Percentiles rank a stretch among this genome's conserved stretches.
These are phyloP conservation scores for Penicillium mononematosum DNA, from an alignment of 495 filamentous ascomycete genomes.

Conservation along the genomic window DNA sequence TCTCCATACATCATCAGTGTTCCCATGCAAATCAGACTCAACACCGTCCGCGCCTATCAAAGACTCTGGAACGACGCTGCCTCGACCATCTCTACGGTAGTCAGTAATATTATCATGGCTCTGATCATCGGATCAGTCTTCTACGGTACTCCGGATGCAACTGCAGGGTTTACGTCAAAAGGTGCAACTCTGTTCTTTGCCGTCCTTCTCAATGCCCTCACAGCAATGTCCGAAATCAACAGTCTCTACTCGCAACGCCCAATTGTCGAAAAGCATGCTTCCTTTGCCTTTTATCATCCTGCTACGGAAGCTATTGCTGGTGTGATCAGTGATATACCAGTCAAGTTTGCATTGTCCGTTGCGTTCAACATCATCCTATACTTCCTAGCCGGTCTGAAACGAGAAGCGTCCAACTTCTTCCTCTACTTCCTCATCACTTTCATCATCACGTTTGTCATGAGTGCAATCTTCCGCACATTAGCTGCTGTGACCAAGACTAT, in stretches of 20 bases:
- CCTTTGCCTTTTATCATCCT: slow-evolving; percentile 60
- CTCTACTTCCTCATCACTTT: slow-evolving; percentile 54
- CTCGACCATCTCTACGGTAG: slow-evolving; percentile 63
- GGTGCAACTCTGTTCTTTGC: slow-evolving; percentile 85
- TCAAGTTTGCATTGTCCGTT: slow-evolving; percentile 43
- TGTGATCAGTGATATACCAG: slow-evolving; percentile 54
- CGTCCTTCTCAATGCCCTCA: slow-evolving; percentile 61
- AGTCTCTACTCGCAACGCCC: slow-evolving; percentile 53
- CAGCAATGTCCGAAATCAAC: slow-evolving; percentile 54
- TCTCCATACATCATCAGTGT: slow-evolving; percentile 42
- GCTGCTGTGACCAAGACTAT: slow-evolving; percentile 44
- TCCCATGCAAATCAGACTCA: slow-evolving; percentile 45
- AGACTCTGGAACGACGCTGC: slow-evolving; percentile 65
- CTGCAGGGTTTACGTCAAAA: slow-evolving; percentile 63
- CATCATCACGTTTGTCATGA: slow-evolving; percentile 54
- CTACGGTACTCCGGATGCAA: slow-evolving; percentile 66
- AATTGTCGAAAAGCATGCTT: slow-evolving; percentile 60
- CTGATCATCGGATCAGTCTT: slow-evolving; percentile 81
- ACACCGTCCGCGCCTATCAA: slow-evolving; percentile 48
- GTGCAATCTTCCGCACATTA: slow-evolving; percentile 44
- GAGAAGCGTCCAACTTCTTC: slow-evolving; percentile 51
- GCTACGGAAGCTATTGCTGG: slow-evolving; percentile 54
- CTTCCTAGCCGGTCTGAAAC: slow-evolving; percentile 52
- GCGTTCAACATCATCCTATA: slow-evolving; percentile 54
- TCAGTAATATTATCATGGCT: slow-evolving; percentile 71